Evolutionary conservation across 768 basidiomycete species (phyloP).

Genomic region (Porpolomopsis calyptriformis): DNA sequence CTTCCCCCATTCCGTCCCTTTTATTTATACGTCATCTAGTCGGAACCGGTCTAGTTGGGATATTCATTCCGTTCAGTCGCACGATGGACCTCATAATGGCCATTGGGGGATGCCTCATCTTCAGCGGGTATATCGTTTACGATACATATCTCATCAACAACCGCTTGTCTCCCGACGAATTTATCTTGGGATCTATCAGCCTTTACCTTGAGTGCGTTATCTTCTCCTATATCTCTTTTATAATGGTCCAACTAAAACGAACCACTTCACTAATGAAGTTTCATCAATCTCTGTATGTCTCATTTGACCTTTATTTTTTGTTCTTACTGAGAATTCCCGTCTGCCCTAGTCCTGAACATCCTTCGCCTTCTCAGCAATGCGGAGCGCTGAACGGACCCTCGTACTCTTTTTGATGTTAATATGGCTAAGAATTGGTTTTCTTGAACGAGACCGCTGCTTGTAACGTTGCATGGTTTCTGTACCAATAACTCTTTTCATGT

Average conservation of each 20-base stretch:
- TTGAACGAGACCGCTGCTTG: too few relatives aligned
- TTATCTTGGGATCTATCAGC: slow-evolving; percentile 79
- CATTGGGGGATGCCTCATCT: slow-evolving; percentile 66
- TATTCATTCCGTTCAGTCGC: slow-evolving; percentile 79
- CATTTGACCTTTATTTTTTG: not conserved
- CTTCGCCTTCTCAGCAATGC: slow-evolving; percentile 66
- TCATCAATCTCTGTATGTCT: slow-evolving; percentile 76
- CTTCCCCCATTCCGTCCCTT: not conserved
- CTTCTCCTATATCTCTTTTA: not conserved
- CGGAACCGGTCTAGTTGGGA: slow-evolving; percentile 69
- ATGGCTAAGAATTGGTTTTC: too few relatives aligned
- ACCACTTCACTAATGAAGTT: slow-evolving; percentile 36
- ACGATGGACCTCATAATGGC: slow-evolving; percentile 79
- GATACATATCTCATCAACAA: slow-evolving; percentile 89
- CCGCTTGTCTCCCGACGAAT: slow-evolving; percentile 85
- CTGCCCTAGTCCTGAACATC: slow-evolving; percentile 61
- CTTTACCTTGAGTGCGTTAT: slow-evolving; percentile 87
- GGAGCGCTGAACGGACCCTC: too few relatives aligned
- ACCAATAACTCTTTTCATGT: too few relatives aligned
- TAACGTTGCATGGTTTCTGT: too few relatives aligned
- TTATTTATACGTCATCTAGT: slow-evolving; percentile 27
- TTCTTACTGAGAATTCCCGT: slow-evolving; percentile 7
- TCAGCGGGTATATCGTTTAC: slow-evolving; percentile 84
- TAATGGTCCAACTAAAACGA: slow-evolving; percentile 2
- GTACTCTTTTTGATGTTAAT: too few relatives aligned